Base-by-base conservation (phyloP, 768 basidiomycete genomes). In the Tylopilus rubrobrunneus region DNA sequence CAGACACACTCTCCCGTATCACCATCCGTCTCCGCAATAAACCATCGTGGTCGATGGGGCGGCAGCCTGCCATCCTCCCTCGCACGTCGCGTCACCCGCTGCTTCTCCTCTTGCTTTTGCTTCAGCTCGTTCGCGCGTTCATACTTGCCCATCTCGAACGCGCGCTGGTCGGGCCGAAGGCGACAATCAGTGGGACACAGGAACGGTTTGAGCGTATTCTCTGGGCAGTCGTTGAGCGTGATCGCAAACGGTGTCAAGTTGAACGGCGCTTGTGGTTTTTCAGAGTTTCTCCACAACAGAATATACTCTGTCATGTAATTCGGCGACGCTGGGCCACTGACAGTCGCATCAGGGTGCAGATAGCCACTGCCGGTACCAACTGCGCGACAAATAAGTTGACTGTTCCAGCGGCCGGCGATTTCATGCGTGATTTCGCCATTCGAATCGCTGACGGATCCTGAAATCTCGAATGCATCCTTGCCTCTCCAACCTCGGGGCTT, bases 401-500 rank as follows among this genome's bases (percentile, higher is more conserved):
- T 89, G 64, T 92, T 93, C 96, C 95, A 98, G 2, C 93, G 81
- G 5, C 95, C 95, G 0, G 94, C 94, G 45, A 98, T 92, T 53
- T 96, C 92, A 71, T 95, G 90, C 0, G 78, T 83, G 29, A 85
- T 74, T 21, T 78, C 73, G 10, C 89, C 92, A 0, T 72, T 60
- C 1, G 80, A 68, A 63, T 91, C 86, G 54, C 80, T 71, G 21
- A 98, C 93, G 39, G 82, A 79, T 1, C 95, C 96, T 2, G 87
- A 88, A 66, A 98, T 94, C 70, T 98, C 96, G 63, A 80, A 93
- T 0, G 94, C 92, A 56, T 96, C 89, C 62, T 83, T 89, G 9
- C 90, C 92, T 50, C 92, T 77, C 95, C 95, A 98, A 3, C 93
- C 92, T 52, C 94, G 82, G 3, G 95, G 95, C 71, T 98, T 98